Evolutionary conservation across 2,329 filamentous ascomycete genomes (phyloP), one percentile per base, ranked within the genome.

Genomic region (Hypoxylon sp.): DNA sequence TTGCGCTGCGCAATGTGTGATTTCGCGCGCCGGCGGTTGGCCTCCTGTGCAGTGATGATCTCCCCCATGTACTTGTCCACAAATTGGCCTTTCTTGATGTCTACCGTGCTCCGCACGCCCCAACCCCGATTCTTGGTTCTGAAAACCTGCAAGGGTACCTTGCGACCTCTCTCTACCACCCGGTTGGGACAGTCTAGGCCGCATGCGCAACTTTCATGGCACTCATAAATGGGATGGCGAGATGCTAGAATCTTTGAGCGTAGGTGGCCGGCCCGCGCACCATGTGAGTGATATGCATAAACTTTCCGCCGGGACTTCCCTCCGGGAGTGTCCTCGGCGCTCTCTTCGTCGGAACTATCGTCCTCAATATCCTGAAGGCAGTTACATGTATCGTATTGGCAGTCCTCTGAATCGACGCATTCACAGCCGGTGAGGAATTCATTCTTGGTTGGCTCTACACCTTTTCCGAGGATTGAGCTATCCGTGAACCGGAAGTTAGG

Each of bases 1-100:
- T 94, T 94, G n/a, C 85, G 84, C 65, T 87, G 83, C 0, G 86
- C 85, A 2, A 87, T 79, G 31, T 83, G 82, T 1, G 88, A 86
- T 0, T 82, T 80, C 1, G 82, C 81, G 6, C 92, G 90, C 2
- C 93, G 89, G 1, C 83, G 81, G 15, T 89, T 85, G 0, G 93
- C 92, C 79, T 94, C 89, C 1, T 78, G 73, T 0, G 85, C 82
- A 1, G 88, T 90, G 72, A 92, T 89, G 62, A 92, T 83, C 76
- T 92, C 89, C 11, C 93, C 93, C 6, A 94, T 84, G 75, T 96
- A 97, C 6, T 87, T 87, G 76, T 95, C 93, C 44, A 97, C 88
- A 73, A 94, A 96, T 71, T 94, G 91, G 2, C 93, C 93, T 69
- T 86, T 84, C 60, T 86, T 86, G 1, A 97, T 86, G 19, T 88